phyloP scores from a whole-genome alignment of 257 asterid genomes.

The Solanum pimpinellifolium region DNA sequence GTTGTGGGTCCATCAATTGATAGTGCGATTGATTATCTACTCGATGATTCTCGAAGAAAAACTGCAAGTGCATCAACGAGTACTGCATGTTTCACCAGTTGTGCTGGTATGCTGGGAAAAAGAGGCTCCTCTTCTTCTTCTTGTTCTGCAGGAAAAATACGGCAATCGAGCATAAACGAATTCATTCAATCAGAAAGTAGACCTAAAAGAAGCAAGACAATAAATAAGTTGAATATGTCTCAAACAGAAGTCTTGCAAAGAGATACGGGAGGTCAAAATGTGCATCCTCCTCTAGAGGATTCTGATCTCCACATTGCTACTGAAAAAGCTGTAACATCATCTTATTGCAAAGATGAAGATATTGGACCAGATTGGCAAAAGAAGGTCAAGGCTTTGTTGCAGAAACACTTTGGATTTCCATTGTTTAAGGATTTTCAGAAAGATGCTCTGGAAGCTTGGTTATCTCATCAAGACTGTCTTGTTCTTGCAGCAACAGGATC shows the following conservation, averaged over 20 bases:
- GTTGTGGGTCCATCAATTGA: conserved; percentile 57
- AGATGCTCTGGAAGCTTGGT: conserved; percentile 66
- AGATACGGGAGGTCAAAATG: conserved; percentile 6
- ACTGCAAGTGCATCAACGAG: conserved; percentile 22
- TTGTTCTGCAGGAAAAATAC: conserved; percentile 19
- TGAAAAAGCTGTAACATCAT: background rate
- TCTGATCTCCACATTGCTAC: conserved; percentile 1
- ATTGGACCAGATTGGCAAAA: conserved; percentile 44
- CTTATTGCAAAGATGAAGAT: conserved; percentile 18
- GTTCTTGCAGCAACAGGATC: conserved; percentile 87
- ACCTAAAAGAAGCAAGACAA: conserved; percentile 24
- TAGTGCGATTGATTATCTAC: conserved; percentile 46
- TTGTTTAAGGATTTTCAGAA: conserved; percentile 56
- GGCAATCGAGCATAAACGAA: conserved; percentile 45
- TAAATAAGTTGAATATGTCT: background rate
- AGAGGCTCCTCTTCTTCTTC: conserved; percentile 23
- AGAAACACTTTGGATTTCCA: conserved; percentile 44
- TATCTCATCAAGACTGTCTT: conserved; percentile 50
- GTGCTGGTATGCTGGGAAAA: conserved; percentile 18
- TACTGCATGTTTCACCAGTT: background rate
- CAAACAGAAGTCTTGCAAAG: conserved; percentile 7
- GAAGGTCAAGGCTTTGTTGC: conserved; percentile 22
- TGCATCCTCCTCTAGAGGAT: conserved; percentile 3
- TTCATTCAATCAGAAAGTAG: conserved; percentile 20
- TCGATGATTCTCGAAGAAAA: conserved; percentile 30